Conservation (phyloP, 2,329 filamentous ascomycete species). For the Rhytidhysteron rufulum region DNA sequence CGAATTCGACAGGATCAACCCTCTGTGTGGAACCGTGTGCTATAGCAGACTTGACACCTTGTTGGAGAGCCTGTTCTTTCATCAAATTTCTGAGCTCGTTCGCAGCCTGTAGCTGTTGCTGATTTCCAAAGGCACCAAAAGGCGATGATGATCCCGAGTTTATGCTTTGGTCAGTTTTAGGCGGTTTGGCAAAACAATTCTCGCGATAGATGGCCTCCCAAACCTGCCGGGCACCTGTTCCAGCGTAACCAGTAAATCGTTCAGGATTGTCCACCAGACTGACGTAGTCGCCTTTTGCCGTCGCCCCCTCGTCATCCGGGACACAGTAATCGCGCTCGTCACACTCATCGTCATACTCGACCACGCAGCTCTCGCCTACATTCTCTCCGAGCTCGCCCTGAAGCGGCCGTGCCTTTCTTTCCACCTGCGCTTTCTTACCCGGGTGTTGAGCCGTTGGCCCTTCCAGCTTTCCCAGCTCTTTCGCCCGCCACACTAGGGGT, state of each 20-base stretch:
- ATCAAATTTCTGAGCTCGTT: conserved; percentile 60
- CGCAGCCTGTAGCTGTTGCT: conserved; percentile 51
- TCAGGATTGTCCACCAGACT: conserved; percentile 91
- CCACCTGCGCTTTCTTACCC: conserved; percentile 66
- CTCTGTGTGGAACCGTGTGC: conserved; percentile 49
- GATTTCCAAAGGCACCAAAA: conserved; percentile 40
- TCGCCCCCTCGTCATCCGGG: conserved; percentile 85
- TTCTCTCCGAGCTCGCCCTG: conserved; percentile 78
- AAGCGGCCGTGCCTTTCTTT: conserved; percentile 69
- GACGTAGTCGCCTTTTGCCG: conserved; percentile 91
- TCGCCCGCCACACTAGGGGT: conserved; percentile 83
- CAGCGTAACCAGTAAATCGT: conserved; percentile 89
- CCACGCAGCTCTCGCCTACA: conserved; percentile 92
- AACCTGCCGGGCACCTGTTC: conserved; percentile 78
- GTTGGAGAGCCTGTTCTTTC: conserved; percentile 55
- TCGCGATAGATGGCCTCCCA: conserved; percentile 97
- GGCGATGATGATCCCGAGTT: conserved; percentile 20
- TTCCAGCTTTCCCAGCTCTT: conserved; percentile 86
- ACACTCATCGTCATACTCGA: conserved; percentile 96
- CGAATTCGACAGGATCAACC: conserved; percentile 66
- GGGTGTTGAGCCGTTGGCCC: conserved; percentile 90
- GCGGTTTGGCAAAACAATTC: conserved; percentile 75
- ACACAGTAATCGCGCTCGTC: conserved; percentile 97
- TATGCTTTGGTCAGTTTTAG: conserved; percentile 30
- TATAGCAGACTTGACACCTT: conserved; percentile 57